Conservation (phyloP, 345 rosid genomes). For the Psidium friedrichsthalianum region DNA sequence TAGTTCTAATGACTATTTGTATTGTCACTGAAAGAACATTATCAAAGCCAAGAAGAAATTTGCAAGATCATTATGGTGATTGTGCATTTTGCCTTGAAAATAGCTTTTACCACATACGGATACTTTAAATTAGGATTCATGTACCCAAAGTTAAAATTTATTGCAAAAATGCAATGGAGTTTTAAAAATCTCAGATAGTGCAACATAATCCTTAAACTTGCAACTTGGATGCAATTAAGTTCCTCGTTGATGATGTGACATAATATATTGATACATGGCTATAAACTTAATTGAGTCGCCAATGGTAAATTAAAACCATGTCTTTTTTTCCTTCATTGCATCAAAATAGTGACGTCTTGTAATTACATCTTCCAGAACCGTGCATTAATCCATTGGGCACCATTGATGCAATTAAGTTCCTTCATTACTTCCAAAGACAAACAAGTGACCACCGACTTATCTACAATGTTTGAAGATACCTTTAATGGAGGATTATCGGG, state of each 20-base stretch:
- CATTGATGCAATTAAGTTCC: no score
- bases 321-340: not conserved
- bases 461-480: constrained; percentile 20
- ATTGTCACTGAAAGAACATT: not conserved
- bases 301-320: not conserved
- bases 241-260: not conserved
- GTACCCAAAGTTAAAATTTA: no score
- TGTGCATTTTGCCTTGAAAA: no score
- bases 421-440: not conserved
- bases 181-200: not conserved
- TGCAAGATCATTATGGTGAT: no score
- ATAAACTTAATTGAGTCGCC: not conserved
- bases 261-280: not conserved
- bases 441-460: not conserved
- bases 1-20: not conserved
- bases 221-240: not conserved
- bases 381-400: not conserved
- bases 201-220: not conserved
- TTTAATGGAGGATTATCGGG: constrained; percentile 95
- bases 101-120: no score
- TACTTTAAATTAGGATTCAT: no score
- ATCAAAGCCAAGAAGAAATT: not conserved
- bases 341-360: not conserved
- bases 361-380: not conserved
- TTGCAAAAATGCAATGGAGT: no score